Evolutionary conservation across 257 asterid genomes (phyloP).

Genomic region (Prunella vulgaris): DNA sequence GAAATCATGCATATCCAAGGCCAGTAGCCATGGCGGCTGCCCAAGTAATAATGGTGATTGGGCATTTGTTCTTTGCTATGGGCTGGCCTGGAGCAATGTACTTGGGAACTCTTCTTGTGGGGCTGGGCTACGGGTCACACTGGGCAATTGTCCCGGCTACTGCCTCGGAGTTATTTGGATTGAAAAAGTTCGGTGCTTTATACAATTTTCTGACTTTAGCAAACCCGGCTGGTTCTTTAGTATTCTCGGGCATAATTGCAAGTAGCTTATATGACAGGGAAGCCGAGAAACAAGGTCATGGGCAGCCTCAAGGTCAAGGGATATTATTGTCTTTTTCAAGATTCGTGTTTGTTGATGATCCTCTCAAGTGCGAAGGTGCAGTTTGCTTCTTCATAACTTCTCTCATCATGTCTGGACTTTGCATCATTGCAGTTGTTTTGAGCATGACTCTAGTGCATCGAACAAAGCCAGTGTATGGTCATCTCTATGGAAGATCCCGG

Average conservation of each 20-base stretch:
- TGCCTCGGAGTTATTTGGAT: constrained; percentile 75
- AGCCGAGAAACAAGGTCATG: constrained; percentile 71
- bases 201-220: constrained; percentile 78
- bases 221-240: constrained; percentile 69
- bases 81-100: constrained; percentile 87
- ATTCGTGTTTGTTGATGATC: constrained; percentile 35
- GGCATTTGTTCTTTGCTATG: constrained; percentile 85
- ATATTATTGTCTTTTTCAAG: constrained; percentile 36
- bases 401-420: constrained; percentile 73
- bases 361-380: constrained; percentile 66
- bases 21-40: constrained; percentile 75
- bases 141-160: constrained; percentile 92
- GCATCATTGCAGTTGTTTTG: constrained; percentile 56
- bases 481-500: constrained; percentile 41
- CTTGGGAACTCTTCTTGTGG: constrained; percentile 76
- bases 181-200: constrained; percentile 69
- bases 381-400: constrained; percentile 75
- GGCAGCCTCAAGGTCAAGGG: constrained; percentile 26
- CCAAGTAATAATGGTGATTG: constrained; percentile 68
- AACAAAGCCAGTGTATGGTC: constrained; percentile 61
- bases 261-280: constrained; percentile 69
- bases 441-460: constrained; percentile 78
- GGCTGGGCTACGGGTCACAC: constrained; percentile 94
- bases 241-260: constrained; percentile 77
- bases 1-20: constrained; percentile 84